Percentiles rank a stretch among this genome's conserved stretches.
phyloP scores from a whole-genome alignment of 495 filamentous ascomycete species.

The Xylaria flabelliformis region DNA sequence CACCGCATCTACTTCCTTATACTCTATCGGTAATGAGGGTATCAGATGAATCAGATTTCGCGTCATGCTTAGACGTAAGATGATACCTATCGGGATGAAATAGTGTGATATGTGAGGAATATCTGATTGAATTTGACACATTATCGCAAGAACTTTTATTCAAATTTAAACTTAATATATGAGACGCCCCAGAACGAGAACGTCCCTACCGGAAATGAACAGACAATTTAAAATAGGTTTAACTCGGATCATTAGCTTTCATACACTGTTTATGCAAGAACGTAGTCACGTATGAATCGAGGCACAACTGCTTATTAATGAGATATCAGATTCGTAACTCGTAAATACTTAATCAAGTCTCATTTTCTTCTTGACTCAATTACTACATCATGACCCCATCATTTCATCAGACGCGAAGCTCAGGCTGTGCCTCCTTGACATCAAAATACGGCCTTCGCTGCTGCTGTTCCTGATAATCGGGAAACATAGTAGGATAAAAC shows the following conservation, averaged over 20 bases:
- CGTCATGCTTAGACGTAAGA: neutral
- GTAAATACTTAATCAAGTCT: neutral
- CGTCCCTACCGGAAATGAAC: too few relatives aligned
- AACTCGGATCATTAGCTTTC: neutral
- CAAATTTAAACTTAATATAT: too few relatives aligned
- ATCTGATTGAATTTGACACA: too few relatives aligned
- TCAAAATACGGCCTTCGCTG: conserved; percentile 29
- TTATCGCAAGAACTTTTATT: too few relatives aligned
- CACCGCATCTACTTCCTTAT: too few relatives aligned
- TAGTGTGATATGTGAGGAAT: too few relatives aligned
- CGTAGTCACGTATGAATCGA: neutral
- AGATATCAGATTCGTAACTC: neutral
- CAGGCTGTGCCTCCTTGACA: neutral
- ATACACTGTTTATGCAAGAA: neutral
- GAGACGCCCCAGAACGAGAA: too few relatives aligned
- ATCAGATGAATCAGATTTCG: neutral
- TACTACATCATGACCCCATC: neutral
- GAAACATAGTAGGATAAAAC: conserved; percentile 31
- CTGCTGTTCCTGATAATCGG: conserved; percentile 28
- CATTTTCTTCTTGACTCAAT: neutral
- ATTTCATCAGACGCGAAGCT: too few relatives aligned
- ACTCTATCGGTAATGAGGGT: too few relatives aligned
- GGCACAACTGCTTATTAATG: neutral
- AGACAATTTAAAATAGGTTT: too few relatives aligned
- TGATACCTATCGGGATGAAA: too few relatives aligned